Conservation (phyloP, 768 basidiomycete species). For the Lepiota brunneoincarnata region DNA sequence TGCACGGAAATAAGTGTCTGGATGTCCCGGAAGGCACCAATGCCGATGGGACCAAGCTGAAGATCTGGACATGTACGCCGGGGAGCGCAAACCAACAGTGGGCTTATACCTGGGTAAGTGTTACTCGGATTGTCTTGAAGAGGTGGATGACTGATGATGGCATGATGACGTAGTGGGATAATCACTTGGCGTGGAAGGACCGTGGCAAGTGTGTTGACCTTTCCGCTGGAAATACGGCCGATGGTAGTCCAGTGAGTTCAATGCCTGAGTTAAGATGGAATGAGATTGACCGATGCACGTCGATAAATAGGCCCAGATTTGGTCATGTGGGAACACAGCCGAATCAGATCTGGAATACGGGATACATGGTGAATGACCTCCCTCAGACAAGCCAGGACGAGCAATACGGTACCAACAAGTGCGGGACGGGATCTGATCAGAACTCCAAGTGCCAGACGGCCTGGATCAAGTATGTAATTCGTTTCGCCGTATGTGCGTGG, state of each 20-base stretch:
- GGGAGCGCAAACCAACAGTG: conserved; percentile 45
- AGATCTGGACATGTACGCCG: conserved; percentile 47
- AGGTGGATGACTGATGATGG: not conserved
- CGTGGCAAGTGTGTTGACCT: conserved; percentile 51
- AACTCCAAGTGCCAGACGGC: conserved; percentile 69
- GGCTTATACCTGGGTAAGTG: conserved; percentile 41
- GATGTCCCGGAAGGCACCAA: conserved; percentile 42
- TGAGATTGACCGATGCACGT: not conserved
- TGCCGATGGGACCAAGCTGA: conserved; percentile 44
- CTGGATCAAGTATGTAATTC: conserved; percentile 52
- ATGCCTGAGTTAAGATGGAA: not conserved
- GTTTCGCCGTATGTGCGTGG: not conserved
- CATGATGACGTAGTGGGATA: conserved; percentile 24
- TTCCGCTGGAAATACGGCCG: conserved; percentile 33
- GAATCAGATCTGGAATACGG: conserved; percentile 55
- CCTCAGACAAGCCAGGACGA: conserved; percentile 53
- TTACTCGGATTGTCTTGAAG: not conserved
- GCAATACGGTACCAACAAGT: conserved; percentile 66
- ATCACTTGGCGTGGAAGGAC: conserved; percentile 45
- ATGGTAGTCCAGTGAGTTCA: conserved; percentile 40
- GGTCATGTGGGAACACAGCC: conserved; percentile 39
- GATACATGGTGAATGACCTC: conserved; percentile 39
- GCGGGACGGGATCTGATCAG: conserved; percentile 56
- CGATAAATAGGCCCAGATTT: conserved; percentile 43
- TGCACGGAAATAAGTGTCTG: conserved; percentile 48